Conservation (phyloP, 805 yeast genomes). For the Barnettozyma pratensis region DNA sequence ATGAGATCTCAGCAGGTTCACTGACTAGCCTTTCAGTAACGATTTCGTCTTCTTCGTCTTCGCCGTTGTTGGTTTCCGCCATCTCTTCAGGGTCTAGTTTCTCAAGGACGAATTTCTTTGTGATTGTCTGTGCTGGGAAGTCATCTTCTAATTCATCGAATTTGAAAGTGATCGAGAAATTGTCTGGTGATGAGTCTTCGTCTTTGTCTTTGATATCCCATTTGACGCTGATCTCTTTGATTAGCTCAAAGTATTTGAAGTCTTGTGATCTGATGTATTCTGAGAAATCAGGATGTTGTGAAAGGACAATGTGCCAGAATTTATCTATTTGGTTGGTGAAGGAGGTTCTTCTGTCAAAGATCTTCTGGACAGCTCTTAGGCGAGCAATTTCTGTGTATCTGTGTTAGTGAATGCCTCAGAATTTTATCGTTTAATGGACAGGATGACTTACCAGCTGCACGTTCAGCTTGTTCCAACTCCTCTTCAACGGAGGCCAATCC, state of each 20-base stretch:
- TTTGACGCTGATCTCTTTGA: slow-evolving; percentile 58
- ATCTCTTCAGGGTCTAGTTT: slow-evolving; percentile 14
- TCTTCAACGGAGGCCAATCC: slow-evolving; percentile 53
- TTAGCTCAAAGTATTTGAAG: slow-evolving; percentile 63
- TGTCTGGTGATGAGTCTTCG: slow-evolving; percentile 39
- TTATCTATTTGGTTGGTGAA: slow-evolving; percentile 53
- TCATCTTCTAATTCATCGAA: slow-evolving; percentile 44
- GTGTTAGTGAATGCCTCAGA: neutral
- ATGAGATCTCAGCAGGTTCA: slow-evolving; percentile 46
- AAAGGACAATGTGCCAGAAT: slow-evolving; percentile 85
- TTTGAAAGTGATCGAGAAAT: slow-evolving; percentile 55
- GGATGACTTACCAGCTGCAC: slow-evolving; percentile 39
- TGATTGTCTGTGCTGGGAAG: slow-evolving; percentile 52
- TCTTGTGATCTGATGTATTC: slow-evolving; percentile 77
- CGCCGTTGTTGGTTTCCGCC: slow-evolving; percentile 14
- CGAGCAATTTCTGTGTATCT: slow-evolving; percentile 37
- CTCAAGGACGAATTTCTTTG: slow-evolving; percentile 46
- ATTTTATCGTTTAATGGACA: no score
- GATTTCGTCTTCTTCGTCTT: slow-evolving; percentile 34
- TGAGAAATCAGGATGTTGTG: slow-evolving; percentile 79
- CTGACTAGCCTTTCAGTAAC: slow-evolving; percentile 56
- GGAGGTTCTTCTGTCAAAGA: slow-evolving; percentile 53
- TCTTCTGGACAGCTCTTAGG: slow-evolving; percentile 46
- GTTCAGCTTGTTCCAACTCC: slow-evolving; percentile 55
- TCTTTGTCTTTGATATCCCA: slow-evolving; percentile 35